These are phyloP conservation scores for Hypoxylon sp. DNA, from an alignment of 2,329 filamentous ascomycete genomes.

Conservation along the genomic window DNA sequence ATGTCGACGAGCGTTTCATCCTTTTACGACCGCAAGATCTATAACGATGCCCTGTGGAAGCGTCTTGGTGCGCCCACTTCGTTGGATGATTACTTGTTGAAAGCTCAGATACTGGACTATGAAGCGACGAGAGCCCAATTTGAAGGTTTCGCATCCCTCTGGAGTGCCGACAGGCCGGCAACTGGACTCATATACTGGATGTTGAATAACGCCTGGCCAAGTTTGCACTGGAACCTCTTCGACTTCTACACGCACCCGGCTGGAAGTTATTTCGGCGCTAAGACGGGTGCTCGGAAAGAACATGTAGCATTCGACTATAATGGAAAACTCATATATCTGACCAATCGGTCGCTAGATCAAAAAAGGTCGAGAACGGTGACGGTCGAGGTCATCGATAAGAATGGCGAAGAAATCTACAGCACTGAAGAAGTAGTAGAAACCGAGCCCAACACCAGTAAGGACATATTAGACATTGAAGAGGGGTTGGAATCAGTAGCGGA, in stretches of 20 bases:
- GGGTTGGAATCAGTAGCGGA: conserved; percentile 49
- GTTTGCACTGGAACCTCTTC: conserved; percentile 71
- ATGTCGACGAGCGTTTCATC: conserved; percentile 65
- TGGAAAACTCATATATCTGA: conserved; percentile 56
- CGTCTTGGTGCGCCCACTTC: conserved; percentile 61
- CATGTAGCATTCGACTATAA: conserved; percentile 65
- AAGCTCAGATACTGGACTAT: conserved; percentile 70
- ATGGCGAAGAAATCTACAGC: conserved; percentile 55
- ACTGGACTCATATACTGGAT: conserved; percentile 74
- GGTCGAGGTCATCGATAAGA: conserved; percentile 58
- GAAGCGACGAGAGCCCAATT: conserved; percentile 68
- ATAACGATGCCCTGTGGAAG: conserved; percentile 62
- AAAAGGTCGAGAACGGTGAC: conserved; percentile 53
- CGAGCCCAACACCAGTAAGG: conserved; percentile 55
- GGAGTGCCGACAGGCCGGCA: conserved; percentile 60
- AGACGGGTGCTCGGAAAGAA: conserved; percentile 59
- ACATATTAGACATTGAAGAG: conserved; percentile 46
- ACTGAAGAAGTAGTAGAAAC: conserved; percentile 48
- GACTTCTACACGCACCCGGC: conserved; percentile 68
- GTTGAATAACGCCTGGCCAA: conserved; percentile 72
- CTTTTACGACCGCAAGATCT: conserved; percentile 65
- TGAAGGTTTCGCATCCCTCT: conserved; percentile 62
- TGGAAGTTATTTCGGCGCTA: conserved; percentile 67
- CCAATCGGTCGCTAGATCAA: conserved; percentile 60
- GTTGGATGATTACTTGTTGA: conserved; percentile 66